Conservation (phyloP, 495 filamentous ascomycete species). For the Glonium stellatum region DNA sequence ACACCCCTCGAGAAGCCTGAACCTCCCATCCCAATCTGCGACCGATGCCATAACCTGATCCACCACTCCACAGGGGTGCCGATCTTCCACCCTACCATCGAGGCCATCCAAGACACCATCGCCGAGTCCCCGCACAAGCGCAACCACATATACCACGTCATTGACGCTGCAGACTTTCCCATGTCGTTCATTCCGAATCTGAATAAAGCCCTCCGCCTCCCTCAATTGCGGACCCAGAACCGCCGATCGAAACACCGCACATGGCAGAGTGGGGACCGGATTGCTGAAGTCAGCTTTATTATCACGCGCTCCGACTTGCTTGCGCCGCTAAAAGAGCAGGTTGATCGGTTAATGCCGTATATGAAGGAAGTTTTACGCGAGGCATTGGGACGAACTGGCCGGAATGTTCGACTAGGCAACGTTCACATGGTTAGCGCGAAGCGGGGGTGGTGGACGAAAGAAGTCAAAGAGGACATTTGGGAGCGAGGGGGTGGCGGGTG, state of each 20-base stretch:
- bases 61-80: slow-evolving; percentile 65
- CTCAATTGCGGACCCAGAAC: slow-evolving; percentile 66
- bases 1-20: slow-evolving; percentile 6
- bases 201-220: slow-evolving; percentile 49
- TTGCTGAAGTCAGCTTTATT: slow-evolving; percentile 73
- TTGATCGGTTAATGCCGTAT: slow-evolving; percentile 77
- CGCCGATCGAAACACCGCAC: slow-evolving; percentile 58
- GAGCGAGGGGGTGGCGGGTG: slow-evolving; percentile 79
- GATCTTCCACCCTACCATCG: slow-evolving; percentile 68
- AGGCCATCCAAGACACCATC: slow-evolving; percentile 74
- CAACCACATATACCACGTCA: slow-evolving; percentile 92
- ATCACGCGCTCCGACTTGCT: slow-evolving; percentile 85
- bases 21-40: slow-evolving; percentile 54
- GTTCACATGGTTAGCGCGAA: slow-evolving; percentile 78
- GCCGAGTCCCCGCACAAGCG: slow-evolving; percentile 73
- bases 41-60: slow-evolving; percentile 74
- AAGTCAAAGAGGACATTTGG: slow-evolving; percentile 76
- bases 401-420: slow-evolving; percentile 68
- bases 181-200: slow-evolving; percentile 75
- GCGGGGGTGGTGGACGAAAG: slow-evolving; percentile 78
- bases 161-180: slow-evolving; percentile 97
- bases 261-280: slow-evolving; percentile 50
- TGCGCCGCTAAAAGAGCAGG: slow-evolving; percentile 69
- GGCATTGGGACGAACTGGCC: slow-evolving; percentile 54
- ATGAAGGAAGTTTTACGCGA: slow-evolving; percentile 64